Base-by-base conservation (phyloP, 441 rosid genomes). In the Erodium trifolium region DNA sequence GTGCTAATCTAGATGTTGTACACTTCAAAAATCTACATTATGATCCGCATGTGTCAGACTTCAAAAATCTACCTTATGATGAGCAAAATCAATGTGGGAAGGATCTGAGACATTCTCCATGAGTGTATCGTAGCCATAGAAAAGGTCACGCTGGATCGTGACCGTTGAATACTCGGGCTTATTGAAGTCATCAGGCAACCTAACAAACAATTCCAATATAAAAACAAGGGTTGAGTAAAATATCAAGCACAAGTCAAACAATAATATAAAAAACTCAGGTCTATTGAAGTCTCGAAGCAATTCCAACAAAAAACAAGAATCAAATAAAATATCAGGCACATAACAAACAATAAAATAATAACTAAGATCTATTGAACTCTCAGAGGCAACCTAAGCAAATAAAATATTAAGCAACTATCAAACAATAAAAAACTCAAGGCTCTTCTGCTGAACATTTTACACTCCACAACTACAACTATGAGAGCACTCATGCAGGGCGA, bases 101-200 rank as follows among this genome's bases (percentile, higher is more conserved):
- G 99, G 99, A 83, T 93, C 97, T 59, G 99, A 91, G 73, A 93
- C 99, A 57, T 93, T 91, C 78, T 93, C 99, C 97, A 91, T 88
- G 39, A 93, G 92, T 68, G 96, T 93, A 79, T 93, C 95, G 71
- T 91, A 93, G 43, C 95, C 93, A 77, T 93, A 91, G 73, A 86
- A 88, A 68, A 93, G 82, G 83, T 93, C 99, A n/a, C 97, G 87
- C 75, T 91, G 97, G 76, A 91, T 91, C 3, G 92, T 89, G 76
- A 93, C 97, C 0, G 92, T 75, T 39, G 99, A 87, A 75, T 91
- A 93, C 78, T 88, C 92, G 1, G 96, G 96, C 47, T 85, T 88
- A 70, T 85, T 82, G 43, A 93, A 91, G 74, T 89, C 97, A 68
- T 85, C 93, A 5, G 99, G 97, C 78, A 91, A 82, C 95, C 99